phyloP scores from a whole-genome alignment of 2,329 filamentous ascomycete genomes.

The Berkeleyomyces basicola region DNA sequence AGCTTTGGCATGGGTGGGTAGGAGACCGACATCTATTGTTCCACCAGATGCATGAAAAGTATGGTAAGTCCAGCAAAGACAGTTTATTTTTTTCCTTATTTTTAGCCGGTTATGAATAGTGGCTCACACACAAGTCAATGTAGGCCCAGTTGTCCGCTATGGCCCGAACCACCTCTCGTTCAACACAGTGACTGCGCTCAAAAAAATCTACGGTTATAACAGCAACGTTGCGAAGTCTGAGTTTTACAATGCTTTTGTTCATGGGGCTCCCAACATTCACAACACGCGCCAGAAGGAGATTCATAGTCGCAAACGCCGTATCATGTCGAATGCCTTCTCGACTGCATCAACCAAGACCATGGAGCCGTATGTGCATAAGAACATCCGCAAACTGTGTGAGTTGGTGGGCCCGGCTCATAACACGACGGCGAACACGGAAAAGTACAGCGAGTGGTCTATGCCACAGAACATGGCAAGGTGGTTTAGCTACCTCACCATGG shows the following conservation, averaged over 20 bases:
- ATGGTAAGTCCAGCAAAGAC: conserved; percentile 32
- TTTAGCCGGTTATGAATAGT: not conserved
- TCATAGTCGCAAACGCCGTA: conserved; percentile 54
- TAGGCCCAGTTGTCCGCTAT: conserved; percentile 54
- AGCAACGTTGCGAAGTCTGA: conserved; percentile 47
- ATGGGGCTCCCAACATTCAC: conserved; percentile 56
- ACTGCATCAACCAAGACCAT: conserved; percentile 49
- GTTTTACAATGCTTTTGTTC: conserved; percentile 59
- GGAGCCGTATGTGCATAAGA: conserved; percentile 48
- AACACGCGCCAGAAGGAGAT: conserved; percentile 51
- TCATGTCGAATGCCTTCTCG: conserved; percentile 56
- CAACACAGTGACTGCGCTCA: conserved; percentile 53
- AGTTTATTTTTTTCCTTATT: conserved; percentile 11
- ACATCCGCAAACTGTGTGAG: conserved; percentile 50
- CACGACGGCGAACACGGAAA: conserved; percentile 21
- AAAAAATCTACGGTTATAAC: conserved; percentile 48
- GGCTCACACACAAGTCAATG: not conserved
- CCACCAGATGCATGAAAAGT: conserved; percentile 51
- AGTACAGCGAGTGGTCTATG: conserved; percentile 28
- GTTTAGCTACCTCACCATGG: conserved; percentile 47
- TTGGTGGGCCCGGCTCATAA: conserved; percentile 28
- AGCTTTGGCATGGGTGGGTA: conserved; percentile 57
- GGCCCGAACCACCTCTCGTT: conserved; percentile 64
- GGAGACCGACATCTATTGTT: conserved; percentile 61
- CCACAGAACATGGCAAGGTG: conserved; percentile 46